Evolutionary conservation across 1,284 basidiomycete species (phyloP).

Genomic region (Malassezia sp.): DNA sequence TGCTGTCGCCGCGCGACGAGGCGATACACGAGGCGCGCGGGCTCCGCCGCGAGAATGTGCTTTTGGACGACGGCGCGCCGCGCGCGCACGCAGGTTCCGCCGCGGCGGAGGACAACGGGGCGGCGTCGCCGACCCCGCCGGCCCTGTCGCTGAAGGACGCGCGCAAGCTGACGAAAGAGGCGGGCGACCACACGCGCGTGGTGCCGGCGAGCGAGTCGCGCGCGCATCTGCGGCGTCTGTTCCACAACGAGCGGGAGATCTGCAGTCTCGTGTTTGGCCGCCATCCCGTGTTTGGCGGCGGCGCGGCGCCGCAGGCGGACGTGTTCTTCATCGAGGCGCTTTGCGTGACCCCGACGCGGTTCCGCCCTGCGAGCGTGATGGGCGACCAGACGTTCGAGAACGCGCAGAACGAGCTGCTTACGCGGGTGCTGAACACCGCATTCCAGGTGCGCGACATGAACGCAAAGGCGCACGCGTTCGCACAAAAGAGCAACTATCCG

Average conservation of each 20-base stretch:
- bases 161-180: conserved; percentile 30
- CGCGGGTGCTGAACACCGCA: conserved; percentile 68
- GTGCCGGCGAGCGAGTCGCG: conserved; percentile 83
- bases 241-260: conserved; percentile 68
- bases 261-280: conserved; percentile 82
- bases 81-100: background rate
- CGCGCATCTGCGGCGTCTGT: conserved; percentile 78
- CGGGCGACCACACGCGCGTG: conserved; percentile 59
- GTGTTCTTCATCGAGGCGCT: conserved; percentile 96
- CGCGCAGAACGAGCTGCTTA: conserved; percentile 86
- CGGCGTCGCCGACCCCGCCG: conserved; percentile 52
- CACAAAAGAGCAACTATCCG: conserved; percentile 53
- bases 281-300: conserved; percentile 64
- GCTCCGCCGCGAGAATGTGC: conserved; percentile 48
- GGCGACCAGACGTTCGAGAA: conserved; percentile 90
- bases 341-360: conserved; percentile 83
- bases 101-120: conserved; percentile 52
- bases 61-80: conserved; percentile 3
- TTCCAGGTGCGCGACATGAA: conserved; percentile 51
- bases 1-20: conserved; percentile 70
- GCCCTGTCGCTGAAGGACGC: conserved; percentile 32
- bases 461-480: conserved; percentile 56
- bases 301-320: conserved; percentile 61
- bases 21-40: conserved; percentile 54
- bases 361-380: conserved; percentile 85